A percentile compares a stretch with the other conserved stretches of the same genome.
These are phyloP conservation scores for Marasmius sp. DNA, from an alignment of 1,284 basidiomycete genomes.

Conservation along the genomic window DNA sequence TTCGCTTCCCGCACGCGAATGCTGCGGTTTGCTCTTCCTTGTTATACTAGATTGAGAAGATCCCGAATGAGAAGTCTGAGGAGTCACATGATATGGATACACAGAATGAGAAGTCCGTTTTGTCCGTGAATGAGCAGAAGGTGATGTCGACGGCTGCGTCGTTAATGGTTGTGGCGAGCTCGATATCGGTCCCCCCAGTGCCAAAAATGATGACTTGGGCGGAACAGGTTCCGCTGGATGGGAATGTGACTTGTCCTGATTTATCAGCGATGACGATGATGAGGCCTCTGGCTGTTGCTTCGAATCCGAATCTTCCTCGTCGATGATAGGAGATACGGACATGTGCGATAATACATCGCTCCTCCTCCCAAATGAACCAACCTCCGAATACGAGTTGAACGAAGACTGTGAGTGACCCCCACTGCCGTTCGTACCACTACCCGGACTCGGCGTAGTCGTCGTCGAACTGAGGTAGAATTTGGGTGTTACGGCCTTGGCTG, in stretches of 20 bases:
- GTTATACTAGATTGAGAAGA: neutral
- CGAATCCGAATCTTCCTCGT: neutral
- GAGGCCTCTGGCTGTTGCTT: neutral
- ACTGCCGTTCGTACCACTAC: neutral
- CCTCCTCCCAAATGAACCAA: neutral
- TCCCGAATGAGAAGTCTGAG: neutral
- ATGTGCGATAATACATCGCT: conserved; percentile 1
- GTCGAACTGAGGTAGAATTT: conserved; percentile 3
- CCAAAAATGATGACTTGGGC: neutral
- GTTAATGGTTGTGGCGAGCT: no score
- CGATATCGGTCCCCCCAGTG: neutral
- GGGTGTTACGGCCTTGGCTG: neutral
- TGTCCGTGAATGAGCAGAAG: no score
- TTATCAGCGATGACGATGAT: neutral
- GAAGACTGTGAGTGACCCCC: neutral
- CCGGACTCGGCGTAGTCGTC: neutral
- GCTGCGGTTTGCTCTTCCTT: neutral
- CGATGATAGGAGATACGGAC: neutral
- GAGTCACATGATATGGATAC: no score
- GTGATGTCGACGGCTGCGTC: no score
- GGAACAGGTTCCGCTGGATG: neutral
- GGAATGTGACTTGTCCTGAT: neutral
- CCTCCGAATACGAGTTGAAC: neutral
- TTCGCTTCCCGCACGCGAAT: conserved; percentile 1
- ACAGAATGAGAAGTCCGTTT: no score